Percentiles rank a stretch among this genome's conserved stretches.
Conservation (phyloP, 345 rosid genomes). For the Populus davidiana region DNA sequence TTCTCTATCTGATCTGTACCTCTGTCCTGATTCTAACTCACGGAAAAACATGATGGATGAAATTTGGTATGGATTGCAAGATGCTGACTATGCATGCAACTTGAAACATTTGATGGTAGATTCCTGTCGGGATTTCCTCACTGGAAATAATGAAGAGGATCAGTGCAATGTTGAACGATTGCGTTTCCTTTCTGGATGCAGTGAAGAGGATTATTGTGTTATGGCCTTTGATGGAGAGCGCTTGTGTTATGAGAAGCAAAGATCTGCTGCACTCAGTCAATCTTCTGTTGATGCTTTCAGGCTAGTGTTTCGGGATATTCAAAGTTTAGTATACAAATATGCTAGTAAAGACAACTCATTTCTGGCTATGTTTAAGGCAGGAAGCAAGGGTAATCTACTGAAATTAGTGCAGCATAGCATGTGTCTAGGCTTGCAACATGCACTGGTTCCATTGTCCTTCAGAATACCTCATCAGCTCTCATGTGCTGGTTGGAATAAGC, state of each 20-base stretch:
- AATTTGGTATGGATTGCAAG: constrained; percentile 54
- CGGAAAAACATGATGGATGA: constrained; percentile 65
- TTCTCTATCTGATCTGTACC: constrained; percentile 71
- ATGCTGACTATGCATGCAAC: constrained; percentile 61
- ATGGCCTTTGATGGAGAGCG: constrained; percentile 36
- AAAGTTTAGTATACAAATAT: constrained; percentile 59
- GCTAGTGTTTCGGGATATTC: constrained; percentile 71
- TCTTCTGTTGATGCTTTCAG: constrained; percentile 73
- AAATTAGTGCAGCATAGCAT: constrained; percentile 84
- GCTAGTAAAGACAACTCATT: constrained; percentile 61
- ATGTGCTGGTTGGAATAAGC: constrained; percentile 65
- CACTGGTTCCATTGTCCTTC: constrained; percentile 74
- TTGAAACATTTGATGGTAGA: constrained; percentile 71
- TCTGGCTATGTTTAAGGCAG: constrained; percentile 75
- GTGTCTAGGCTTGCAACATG: constrained; percentile 83
- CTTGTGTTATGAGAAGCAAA: constrained; percentile 64
- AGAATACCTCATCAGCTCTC: constrained; percentile 70
- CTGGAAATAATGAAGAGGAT: constrained; percentile 39
- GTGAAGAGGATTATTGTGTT: constrained; percentile 35
- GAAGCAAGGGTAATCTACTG: constrained; percentile 86
- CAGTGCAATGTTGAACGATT: constrained; percentile 6
- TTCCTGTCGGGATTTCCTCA: constrained; percentile 55
- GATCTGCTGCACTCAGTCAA: constrained; percentile 69
- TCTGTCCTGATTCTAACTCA: constrained; percentile 47
- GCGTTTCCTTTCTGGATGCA: constrained; percentile 45